Conservation (phyloP, 148 eudicot species). For the Polygonum aviculare region DNA sequence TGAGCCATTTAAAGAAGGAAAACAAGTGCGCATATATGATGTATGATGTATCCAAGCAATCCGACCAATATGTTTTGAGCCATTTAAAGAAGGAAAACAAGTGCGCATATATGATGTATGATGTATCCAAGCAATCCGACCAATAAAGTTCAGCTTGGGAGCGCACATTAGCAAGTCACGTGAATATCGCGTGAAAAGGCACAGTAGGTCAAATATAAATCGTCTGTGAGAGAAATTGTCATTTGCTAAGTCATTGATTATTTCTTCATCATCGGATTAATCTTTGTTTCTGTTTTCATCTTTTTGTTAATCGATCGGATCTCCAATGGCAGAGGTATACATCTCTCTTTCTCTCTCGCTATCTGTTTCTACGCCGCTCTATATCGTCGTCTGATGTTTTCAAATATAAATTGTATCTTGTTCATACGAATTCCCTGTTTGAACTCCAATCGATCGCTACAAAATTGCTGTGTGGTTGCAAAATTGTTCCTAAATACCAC, state of each 20-base stretch:
- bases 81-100: no score
- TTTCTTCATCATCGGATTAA: not conserved
- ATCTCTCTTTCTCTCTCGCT: not conserved
- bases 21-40: no score
- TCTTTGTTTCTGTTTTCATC: constrained; percentile 10
- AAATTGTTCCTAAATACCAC: not conserved
- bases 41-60: no score
- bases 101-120: no score
- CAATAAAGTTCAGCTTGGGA: no score
- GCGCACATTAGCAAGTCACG: constrained; percentile 5
- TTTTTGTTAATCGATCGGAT: constrained; percentile 9
- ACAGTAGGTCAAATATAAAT: constrained; percentile 3
- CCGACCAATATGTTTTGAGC: no score
- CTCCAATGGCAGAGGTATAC: constrained; percentile 29
- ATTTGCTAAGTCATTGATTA: not conserved
- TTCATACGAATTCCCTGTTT: not conserved
- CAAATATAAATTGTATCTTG: not conserved
- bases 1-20: no score
- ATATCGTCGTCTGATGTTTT: not conserved
- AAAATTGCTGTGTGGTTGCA: not conserved
- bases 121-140: no score
- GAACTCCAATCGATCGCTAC: not conserved
- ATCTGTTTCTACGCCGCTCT: not conserved
- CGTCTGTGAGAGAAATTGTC: not conserved
- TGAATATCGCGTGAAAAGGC: not conserved